Base-by-base conservation (phyloP, 2,329 filamentous ascomycete species). In the Epichloe glyceriae region DNA sequence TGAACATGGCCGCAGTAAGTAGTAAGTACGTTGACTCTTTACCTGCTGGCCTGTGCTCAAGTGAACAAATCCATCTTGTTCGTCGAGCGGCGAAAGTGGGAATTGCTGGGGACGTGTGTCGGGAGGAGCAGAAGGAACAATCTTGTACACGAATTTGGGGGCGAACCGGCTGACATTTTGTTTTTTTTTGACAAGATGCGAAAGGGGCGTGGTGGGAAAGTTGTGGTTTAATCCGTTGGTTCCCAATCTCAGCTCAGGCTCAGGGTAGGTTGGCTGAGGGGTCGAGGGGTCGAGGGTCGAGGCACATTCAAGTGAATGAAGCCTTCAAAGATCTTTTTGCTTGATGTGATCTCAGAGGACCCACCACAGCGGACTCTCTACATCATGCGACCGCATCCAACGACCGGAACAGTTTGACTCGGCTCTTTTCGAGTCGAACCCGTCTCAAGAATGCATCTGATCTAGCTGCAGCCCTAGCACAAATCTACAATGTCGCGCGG, bases 1-100 rank as follows among this genome's bases (percentile, higher is more conserved):
- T 10, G 26, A 30, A 30, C 26, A 3, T 30, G 26, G 26, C 26
- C 4, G 8, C 3, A 4, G 26, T 10, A 10, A 30, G 26, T 10
- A 3, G 3, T 10, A 3, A 30, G 26, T 30, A 10, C 26, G 26
- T 30, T 30, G 22, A 10, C 26, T 30, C 26, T 61, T 57, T 60
- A 76, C 76, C 68, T 83, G 80, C 38, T 65, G 64, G 2, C 73
- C 70, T 0, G 74, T 77, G 60, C 79, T 82, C 15, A 83, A 62
- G 57, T 83, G 80, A 34, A 83, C 68, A 63, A 80, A 83, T 46
- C 79, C 79, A 59, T 83, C 79, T 37, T 75, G 71, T 55, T 65
- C 63, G 62, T 83, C 80, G 43, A 82, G 73, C 35, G 76, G 73
- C 12, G 79, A 83, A 53, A 78, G 69, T 14, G 80, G 78, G 49